Evolutionary conservation across 257 asterid genomes (phyloP).

Genomic region (Solanum bulbocastanum): DNA sequence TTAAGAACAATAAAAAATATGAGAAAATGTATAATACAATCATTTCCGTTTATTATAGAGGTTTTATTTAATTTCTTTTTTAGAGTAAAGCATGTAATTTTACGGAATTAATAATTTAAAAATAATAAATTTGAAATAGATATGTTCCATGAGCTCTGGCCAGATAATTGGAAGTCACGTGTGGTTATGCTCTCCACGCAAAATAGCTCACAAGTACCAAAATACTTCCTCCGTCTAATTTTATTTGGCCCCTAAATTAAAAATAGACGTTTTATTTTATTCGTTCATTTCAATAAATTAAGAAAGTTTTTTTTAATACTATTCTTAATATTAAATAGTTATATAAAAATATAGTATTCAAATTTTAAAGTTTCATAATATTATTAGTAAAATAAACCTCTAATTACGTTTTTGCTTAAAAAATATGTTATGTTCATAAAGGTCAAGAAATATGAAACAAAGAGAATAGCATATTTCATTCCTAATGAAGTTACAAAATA

Average conservation of each 20-base stretch:
- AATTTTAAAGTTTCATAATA: no score
- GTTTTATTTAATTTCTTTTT: neutral
- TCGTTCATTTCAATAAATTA: fast-evolving
- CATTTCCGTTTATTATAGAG: neutral
- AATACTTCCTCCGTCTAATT: neutral
- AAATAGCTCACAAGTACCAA: neutral
- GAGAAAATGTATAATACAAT: neutral
- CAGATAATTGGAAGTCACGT: neutral
- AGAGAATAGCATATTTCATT: no score
- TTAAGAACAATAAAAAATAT: neutral
- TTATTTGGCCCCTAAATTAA: fast-evolving
- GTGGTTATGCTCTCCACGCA: neutral
- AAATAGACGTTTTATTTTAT: no score
- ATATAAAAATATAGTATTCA: neutral
- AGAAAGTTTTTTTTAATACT: neutral
- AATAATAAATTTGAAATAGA: neutral
- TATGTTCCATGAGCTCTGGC: neutral
- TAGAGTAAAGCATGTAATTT: neutral
- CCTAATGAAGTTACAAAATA: neutral
- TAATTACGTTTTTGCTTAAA: neutral
- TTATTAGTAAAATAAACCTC: no score
- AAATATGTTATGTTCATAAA: neutral
- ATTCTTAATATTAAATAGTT: no score
- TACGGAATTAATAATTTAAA: no score
- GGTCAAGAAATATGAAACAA: neutral